Base-by-base conservation (phyloP, 2,329 filamentous ascomycete species). In the Colletotrichum lindemuthianum region DNA sequence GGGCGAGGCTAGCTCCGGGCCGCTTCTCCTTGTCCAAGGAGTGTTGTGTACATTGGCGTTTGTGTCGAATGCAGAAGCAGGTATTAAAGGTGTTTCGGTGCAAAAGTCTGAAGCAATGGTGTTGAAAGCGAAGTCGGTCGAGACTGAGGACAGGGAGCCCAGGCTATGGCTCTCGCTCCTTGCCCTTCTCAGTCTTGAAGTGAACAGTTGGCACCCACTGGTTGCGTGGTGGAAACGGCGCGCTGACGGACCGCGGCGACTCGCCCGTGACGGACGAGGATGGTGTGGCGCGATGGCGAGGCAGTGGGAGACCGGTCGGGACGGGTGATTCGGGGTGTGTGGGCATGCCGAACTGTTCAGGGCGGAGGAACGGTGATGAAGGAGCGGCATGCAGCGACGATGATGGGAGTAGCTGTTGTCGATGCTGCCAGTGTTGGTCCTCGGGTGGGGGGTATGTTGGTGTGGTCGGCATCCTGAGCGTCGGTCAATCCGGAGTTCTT, bases 401-500 rank as follows among this genome's bases (percentile, higher is more conserved):
- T 52, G 79, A 76, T 53, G 76, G 72, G 64, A 72, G 54, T 24
- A 24, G 24, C 24, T 24, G 24, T 24, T 24, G 24, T 24, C 24
- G 24, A 24, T 24, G 24, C 24, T 41, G 39, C 39, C 68, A 58
- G 72, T 72, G 45, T 44, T 78, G 71, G 63, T 81, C 78, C 69
- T 84, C 79, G 61, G 78, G 75, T 61, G 81, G 77, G 68, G 80
- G 78, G 69, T 80, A 80, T 60, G 76, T 75, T 67, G 80, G 77
- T 67, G 79, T 80, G 67, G 78, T 79, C 72, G 78, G 80, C 71
- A 74, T 84, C 83, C 84, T 86, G 82, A 76, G 79, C 77, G 80
- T 74, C 73, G 81, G 84, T 87, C 81, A 87, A 86, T 84, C 78
- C 84, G 61, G 61, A 75, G 77, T 78, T 74, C 78, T 74, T 78